phyloP scores from a whole-genome alignment of 176 grass and related monocot species.

The Luzula sylvatica region DNA sequence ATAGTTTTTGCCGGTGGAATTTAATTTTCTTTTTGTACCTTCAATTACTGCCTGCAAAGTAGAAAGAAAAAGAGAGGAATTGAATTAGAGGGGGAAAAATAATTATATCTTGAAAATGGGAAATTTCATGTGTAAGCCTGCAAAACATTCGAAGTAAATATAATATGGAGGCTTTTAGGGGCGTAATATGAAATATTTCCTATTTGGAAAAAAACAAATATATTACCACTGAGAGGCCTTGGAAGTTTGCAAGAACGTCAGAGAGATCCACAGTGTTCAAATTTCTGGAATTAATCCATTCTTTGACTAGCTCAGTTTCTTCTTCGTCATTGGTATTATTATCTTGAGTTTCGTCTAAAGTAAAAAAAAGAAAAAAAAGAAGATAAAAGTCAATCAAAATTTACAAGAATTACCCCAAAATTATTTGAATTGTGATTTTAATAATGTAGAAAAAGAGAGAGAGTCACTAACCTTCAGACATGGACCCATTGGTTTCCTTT shows the following conservation, averaged over 20 bases:
- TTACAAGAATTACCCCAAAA: too few relatives aligned
- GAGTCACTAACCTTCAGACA: constrained; percentile 64
- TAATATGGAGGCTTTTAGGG: not conserved
- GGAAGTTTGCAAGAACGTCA: constrained; percentile 73
- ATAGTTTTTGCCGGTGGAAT: too few relatives aligned
- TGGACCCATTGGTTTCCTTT: constrained; percentile 36
- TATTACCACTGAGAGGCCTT: constrained; percentile 60
- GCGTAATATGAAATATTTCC: not conserved
- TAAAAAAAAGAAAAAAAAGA: not conserved
- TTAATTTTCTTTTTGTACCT: constrained; percentile 36
- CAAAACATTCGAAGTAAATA: constrained; percentile 12
- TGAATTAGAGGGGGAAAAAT: constrained; percentile 16
- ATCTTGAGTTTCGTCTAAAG: constrained; percentile 94
- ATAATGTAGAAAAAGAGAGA: constrained; percentile 15
- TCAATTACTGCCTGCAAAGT: constrained; percentile 68
- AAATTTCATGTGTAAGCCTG: constrained; percentile 4
- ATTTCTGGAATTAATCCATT: constrained; percentile 65
- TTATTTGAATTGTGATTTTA: too few relatives aligned
- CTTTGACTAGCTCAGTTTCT: constrained; percentile 44
- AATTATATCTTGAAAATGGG: not conserved
- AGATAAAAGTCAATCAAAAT: not conserved
- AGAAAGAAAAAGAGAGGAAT: constrained; percentile 6
- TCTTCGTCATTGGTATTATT: constrained; percentile 54
- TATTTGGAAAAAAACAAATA: not conserved
- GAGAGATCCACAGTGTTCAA: constrained; percentile 37